phyloP scores from a whole-genome alignment of 768 basidiomycete species.

The Lactifluus piperatus region DNA sequence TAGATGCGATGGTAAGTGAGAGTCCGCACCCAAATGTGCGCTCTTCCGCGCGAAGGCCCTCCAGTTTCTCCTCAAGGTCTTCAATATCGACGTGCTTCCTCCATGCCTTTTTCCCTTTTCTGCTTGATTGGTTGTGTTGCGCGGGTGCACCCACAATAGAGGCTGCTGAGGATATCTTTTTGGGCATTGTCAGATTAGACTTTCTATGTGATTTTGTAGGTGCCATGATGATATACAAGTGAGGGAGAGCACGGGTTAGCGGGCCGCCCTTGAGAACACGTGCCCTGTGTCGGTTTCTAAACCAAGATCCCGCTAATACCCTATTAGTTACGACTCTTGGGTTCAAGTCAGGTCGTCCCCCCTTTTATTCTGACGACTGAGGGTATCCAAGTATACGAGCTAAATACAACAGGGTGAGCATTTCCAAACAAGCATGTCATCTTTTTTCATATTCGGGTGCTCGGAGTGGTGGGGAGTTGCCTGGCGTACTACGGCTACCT shows the following conservation, averaged over 20 bases:
- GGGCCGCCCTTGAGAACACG: background rate
- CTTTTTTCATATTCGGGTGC: background rate
- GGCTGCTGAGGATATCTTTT: constrained; percentile 5
- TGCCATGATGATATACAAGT: background rate
- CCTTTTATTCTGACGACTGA: background rate
- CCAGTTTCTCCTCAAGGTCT: constrained; percentile 67
- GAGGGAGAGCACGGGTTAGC: background rate
- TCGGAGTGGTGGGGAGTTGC: background rate
- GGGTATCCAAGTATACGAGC: background rate
- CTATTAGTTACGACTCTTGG: background rate
- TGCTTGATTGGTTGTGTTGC: constrained; percentile 58
- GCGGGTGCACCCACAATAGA: constrained; percentile 43
- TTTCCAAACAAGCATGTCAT: background rate
- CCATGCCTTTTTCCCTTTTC: constrained; percentile 93
- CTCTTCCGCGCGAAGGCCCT: constrained; percentile 74
- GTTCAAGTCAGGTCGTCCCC: background rate
- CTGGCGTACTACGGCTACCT: background rate
- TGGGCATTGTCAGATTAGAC: background rate
- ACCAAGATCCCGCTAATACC: no score
- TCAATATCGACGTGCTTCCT: constrained; percentile 86
- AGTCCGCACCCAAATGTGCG: constrained; percentile 59
- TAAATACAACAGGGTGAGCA: background rate
- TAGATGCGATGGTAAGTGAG: background rate
- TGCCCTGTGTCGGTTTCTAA: background rate
- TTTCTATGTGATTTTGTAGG: background rate